These are phyloP conservation scores for Yarrowia hollandica DNA, from an alignment of 805 yeast species.

Conservation along the genomic window DNA sequence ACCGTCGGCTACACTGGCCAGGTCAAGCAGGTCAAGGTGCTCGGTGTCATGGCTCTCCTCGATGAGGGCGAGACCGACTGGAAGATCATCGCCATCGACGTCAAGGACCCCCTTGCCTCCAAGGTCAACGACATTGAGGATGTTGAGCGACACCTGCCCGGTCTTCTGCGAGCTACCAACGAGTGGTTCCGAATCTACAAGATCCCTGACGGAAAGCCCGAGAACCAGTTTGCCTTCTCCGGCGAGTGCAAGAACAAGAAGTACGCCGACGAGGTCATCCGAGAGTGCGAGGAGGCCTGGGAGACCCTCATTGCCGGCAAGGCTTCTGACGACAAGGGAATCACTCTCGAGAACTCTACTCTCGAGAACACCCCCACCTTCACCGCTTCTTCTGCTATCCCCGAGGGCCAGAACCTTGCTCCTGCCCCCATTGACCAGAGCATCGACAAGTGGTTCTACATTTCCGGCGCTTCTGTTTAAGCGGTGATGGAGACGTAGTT, in stretches of 20 bases:
- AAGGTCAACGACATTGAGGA: slow-evolving; percentile 89
- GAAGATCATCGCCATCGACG: slow-evolving; percentile 84
- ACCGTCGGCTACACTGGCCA: slow-evolving; percentile 74
- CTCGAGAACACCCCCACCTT: slow-evolving; percentile 57
- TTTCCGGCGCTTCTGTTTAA: slow-evolving; percentile 50
- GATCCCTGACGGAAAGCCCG: slow-evolving; percentile 97
- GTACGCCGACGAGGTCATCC: slow-evolving; percentile 81
- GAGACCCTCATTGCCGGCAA: slow-evolving; percentile 67
- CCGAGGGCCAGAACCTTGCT: slow-evolving; percentile 68
- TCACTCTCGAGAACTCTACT: slow-evolving; percentile 75
- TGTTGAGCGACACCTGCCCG: slow-evolving; percentile 86
- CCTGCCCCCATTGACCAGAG: slow-evolving; percentile 97
- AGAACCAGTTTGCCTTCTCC: slow-evolving; percentile 93
- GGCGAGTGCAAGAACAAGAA: slow-evolving; percentile 87
- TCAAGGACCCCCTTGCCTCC: slow-evolving; percentile 84
- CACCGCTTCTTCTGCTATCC: slow-evolving; percentile 55
- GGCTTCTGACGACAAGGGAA: slow-evolving; percentile 58
- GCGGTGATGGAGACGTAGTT: not conserved
- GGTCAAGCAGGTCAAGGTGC: slow-evolving; percentile 83
- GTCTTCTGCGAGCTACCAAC: slow-evolving; percentile 87
- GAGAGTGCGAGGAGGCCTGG: slow-evolving; percentile 87
- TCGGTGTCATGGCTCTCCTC: slow-evolving; percentile 91
- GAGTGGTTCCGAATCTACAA: slow-evolving; percentile 99
- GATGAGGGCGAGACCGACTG: slow-evolving; percentile 98
- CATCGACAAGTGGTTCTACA: slow-evolving; percentile 98